Conservation (phyloP, 352 stramenopile genomes). For the Phytophthora idaei region DNA sequence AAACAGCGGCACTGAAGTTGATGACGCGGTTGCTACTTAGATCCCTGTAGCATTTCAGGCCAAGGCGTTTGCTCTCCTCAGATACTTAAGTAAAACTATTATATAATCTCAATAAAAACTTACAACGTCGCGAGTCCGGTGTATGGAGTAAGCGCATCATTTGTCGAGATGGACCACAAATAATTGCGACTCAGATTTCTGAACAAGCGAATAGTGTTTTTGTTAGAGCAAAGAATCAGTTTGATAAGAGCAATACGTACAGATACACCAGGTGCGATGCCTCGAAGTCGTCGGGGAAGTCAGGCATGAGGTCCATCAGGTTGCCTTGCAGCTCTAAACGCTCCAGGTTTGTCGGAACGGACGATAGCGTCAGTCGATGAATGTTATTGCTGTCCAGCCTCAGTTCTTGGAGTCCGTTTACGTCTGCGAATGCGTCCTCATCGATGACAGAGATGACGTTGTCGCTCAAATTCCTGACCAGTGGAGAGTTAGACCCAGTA, state of each 20-base stretch:
- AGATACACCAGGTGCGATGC: conserved; percentile 46
- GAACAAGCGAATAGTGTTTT: not conserved
- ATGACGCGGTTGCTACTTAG: conserved; percentile 60
- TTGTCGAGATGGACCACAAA: conserved; percentile 62
- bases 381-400: conserved; percentile 56
- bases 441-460: conserved; percentile 75
- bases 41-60: conserved; percentile 37
- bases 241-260: conserved; percentile 34
- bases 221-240: not conserved
- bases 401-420: conserved; percentile 50
- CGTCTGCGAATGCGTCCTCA: conserved; percentile 48
- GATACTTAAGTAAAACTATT: too few species aligned
- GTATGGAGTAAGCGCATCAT: conserved; percentile 55
- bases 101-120: conserved; percentile 11
- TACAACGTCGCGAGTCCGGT: conserved; percentile 51
- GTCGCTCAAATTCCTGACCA: conserved; percentile 61
- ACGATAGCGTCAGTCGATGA: conserved; percentile 45
- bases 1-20: conserved; percentile 59
- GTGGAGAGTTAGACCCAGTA: too few species aligned
- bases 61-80: not conserved
- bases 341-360: conserved; percentile 47
- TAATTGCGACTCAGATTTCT: conserved; percentile 74
- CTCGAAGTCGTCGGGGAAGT: conserved; percentile 39
- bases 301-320: conserved; percentile 58
- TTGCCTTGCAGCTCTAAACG: conserved; percentile 59